A percentile compares a stretch with the other conserved stretches of the same genome.
Conservation (phyloP, 1,139 yeast species). For the Lodderomyces margitis region DNA sequence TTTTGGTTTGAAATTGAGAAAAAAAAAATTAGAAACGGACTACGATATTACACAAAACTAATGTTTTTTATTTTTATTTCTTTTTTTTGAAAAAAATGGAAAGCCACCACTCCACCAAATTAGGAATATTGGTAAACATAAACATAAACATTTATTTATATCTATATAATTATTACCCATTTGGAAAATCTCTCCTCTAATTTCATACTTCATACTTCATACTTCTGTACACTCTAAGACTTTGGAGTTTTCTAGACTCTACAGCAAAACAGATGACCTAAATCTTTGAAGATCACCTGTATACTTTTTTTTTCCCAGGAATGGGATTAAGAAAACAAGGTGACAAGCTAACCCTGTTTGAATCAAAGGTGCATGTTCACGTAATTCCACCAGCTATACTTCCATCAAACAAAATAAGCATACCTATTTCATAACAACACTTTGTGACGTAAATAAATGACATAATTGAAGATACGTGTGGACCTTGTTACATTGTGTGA, state of each 20-base stretch:
- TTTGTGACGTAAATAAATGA: background rate
- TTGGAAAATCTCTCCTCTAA: background rate
- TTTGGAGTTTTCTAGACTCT: background rate
- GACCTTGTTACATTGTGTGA: background rate
- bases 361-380: too few relatives aligned
- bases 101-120: background rate
- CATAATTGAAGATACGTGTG: background rate
- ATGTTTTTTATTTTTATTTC: too few relatives aligned
- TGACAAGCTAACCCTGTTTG: too few relatives aligned
- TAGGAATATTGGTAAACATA: conserved; percentile 1
- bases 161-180: background rate
- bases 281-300: background rate
- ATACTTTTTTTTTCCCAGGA: too few relatives aligned
- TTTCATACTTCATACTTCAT: too few relatives aligned
- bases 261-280: background rate
- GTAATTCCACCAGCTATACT: too few relatives aligned
- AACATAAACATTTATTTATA: too few relatives aligned
- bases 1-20: background rate
- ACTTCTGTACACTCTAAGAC: too few relatives aligned
- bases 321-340: too few relatives aligned
- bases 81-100: background rate
- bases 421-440: too few relatives aligned
- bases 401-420: too few relatives aligned
- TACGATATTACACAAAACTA: background rate
- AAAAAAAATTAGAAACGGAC: background rate